phyloP scores from a whole-genome alignment of 1,139 yeast genomes.

The Meyerozyma athensensis region DNA sequence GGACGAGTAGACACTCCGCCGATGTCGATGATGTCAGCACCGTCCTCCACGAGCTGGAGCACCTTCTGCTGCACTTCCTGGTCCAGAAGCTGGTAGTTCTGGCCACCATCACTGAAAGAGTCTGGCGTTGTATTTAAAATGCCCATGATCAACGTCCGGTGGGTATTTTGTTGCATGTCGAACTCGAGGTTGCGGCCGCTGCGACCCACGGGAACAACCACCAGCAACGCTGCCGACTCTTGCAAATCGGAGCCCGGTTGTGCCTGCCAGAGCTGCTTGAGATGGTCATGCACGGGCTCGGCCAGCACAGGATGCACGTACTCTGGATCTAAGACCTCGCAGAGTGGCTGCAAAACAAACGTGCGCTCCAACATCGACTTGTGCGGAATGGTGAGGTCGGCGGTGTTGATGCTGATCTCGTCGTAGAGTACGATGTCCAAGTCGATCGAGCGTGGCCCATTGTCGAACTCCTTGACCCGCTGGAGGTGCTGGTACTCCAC shows the following conservation, averaged over 20 bases:
- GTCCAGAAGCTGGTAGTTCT: constrained; percentile 21
- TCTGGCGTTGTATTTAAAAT: constrained; percentile 89
- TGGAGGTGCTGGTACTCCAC: constrained; percentile 70
- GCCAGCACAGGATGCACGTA: constrained; percentile 77
- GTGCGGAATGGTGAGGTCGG: constrained; percentile 75
- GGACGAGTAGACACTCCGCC: constrained; percentile 96
- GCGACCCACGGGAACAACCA: constrained; percentile 40
- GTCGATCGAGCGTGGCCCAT: constrained; percentile 90
- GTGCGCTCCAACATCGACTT: constrained; percentile 82
- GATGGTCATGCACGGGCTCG: constrained; percentile 67
- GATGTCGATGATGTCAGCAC: constrained; percentile 71
- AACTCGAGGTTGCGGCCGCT: constrained; percentile 27
- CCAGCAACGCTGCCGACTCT: constrained; percentile 42
- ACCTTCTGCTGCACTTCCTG: constrained; percentile 34
- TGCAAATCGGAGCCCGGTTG: constrained; percentile 35
- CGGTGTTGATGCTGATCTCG: constrained; percentile 48
- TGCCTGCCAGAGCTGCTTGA: constrained; percentile 48
- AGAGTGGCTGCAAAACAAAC: constrained; percentile 84
- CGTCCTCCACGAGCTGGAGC: constrained; percentile 44
- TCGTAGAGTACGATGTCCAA: constrained; percentile 80
- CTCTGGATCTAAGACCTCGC: constrained; percentile 68
- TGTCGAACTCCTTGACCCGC: constrained; percentile 75
- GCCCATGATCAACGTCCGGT: constrained; percentile 67
- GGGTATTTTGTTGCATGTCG: constrained; percentile 30
- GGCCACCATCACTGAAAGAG: constrained; percentile 90